A percentile compares a stretch with the other conserved stretches of the same genome.
Conservation (phyloP, 2,329 filamentous ascomycete genomes). For the Madurella mycetomatis region DNA sequence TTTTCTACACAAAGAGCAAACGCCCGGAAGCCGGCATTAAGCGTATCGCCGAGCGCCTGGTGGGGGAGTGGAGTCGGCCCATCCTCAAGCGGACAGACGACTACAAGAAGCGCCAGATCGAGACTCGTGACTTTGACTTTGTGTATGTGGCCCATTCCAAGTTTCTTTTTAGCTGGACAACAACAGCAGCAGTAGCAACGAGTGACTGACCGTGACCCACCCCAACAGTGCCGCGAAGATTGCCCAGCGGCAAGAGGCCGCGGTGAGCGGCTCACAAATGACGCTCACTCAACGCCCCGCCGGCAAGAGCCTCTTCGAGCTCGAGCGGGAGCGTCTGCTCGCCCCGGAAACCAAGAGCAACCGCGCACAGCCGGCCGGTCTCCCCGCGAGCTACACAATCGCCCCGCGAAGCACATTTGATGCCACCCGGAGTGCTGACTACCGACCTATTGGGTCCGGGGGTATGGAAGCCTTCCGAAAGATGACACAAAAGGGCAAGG, state of each 20-base stretch:
- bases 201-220: not conserved
- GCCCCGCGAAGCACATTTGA: slow-evolving; percentile 60
- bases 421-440: slow-evolving; percentile 44
- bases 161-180: not conserved
- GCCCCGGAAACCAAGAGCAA: slow-evolving; percentile 52
- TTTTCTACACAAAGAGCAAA: slow-evolving; percentile 96
- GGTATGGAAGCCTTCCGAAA: slow-evolving; percentile 62
- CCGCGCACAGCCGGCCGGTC: slow-evolving; percentile 51
- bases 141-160: slow-evolving; percentile 42
- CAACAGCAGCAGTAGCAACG: too few relatives aligned
- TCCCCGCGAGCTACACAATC: slow-evolving; percentile 56
- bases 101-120: slow-evolving; percentile 76
- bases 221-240: slow-evolving; percentile 47
- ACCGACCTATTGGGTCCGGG: slow-evolving; percentile 58
- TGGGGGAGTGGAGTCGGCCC: slow-evolving; percentile 92
- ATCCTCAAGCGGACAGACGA: slow-evolving; percentile 92
- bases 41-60: slow-evolving; percentile 84
- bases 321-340: slow-evolving; percentile 55
- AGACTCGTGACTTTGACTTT: slow-evolving; percentile 61
- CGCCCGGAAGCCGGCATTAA: slow-evolving; percentile 85
- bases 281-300: slow-evolving; percentile 47
- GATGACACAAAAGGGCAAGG: slow-evolving; percentile 62
- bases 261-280: slow-evolving; percentile 40
- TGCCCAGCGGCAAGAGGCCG: slow-evolving; percentile 46
- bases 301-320: slow-evolving; percentile 38